Base-by-base conservation (phyloP, 495 filamentous ascomycete genomes). In the Bryoglossum gracile region DNA sequence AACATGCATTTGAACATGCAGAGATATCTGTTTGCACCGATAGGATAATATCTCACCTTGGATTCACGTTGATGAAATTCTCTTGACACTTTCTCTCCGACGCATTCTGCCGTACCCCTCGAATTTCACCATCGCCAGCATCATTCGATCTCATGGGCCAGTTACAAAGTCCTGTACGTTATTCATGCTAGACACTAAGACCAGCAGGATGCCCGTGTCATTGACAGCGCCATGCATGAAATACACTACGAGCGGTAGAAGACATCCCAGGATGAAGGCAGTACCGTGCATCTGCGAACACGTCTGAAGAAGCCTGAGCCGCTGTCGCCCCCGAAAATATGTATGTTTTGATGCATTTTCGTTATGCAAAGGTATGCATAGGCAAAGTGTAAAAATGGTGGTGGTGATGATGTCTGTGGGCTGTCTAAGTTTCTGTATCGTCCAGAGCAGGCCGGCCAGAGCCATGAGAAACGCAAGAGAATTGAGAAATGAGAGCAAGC, bases 191-290 rank as follows among this genome's bases (percentile, higher is more conserved):
- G 37, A 21, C 10, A 19, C 26, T 22, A 16, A 37, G 41, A 14
- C 42, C 42, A 22, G 32, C 23, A 19, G 36, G 49, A 32, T 40
- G 34, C 36, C 40, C 6, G 33, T 51, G 49, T 32, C 18, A 28
- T 25, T 32, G 23, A 10, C 49, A 38, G 26, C 18, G 30, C 21
- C 49, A 51, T 46, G 41, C 49, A 51, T 51, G 41, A 51, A 39
- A 39, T 40, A 45, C 26, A 30, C 32, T 45, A 37, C 34, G 8
- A n/a, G 30, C 11, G 19, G 18, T n/a, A 13, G 33, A 42, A 50
- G 47, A 43, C 49, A 51, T 30, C 14, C 49, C 40, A 39, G 41
- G 41, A 45, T 51, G 49, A 46, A 19, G 36, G 17, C 10, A 33
- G 43, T 25, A 10, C 30, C 34, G 10, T 38, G 34, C 21, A 38